Conservation (phyloP, 305 asterid species). For the Solanum hybrid region DNA sequence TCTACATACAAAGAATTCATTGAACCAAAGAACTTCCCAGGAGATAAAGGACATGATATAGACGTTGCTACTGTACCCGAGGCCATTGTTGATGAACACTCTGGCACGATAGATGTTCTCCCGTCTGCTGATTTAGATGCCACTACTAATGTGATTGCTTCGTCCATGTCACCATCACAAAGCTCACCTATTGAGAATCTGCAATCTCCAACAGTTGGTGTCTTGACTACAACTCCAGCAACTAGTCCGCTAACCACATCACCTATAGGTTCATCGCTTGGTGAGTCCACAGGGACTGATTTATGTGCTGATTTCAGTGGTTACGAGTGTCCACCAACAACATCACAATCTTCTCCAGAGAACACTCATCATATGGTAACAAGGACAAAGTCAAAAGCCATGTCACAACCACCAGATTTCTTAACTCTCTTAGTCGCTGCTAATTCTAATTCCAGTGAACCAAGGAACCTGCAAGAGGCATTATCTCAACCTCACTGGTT, state of each 20-base stretch:
- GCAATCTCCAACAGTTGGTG: not conserved
- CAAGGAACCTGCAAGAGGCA: not conserved
- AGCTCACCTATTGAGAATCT: not conserved
- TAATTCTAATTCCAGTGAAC: not conserved
- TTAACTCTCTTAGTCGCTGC: not conserved
- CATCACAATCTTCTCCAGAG: not conserved
- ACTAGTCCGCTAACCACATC: not conserved
- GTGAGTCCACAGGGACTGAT: not conserved
- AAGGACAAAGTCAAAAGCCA: not conserved
- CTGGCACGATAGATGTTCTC: not conserved
- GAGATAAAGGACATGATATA: not conserved
- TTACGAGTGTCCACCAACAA: not conserved
- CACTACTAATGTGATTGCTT: not conserved
- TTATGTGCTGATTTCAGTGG: not conserved
- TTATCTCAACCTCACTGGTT: not conserved
- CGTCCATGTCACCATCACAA: not conserved
- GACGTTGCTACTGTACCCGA: not conserved
- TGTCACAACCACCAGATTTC: not conserved
- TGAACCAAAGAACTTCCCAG: not conserved
- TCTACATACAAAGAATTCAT: not conserved
- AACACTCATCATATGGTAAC: not conserved
- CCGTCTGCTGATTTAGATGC: not conserved
- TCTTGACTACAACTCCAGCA: not conserved
- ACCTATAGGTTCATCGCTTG: not conserved
- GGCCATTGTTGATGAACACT: not conserved